These are phyloP conservation scores for Candida incommunis DNA, from an alignment of 805 yeast species.

Conservation along the genomic window DNA sequence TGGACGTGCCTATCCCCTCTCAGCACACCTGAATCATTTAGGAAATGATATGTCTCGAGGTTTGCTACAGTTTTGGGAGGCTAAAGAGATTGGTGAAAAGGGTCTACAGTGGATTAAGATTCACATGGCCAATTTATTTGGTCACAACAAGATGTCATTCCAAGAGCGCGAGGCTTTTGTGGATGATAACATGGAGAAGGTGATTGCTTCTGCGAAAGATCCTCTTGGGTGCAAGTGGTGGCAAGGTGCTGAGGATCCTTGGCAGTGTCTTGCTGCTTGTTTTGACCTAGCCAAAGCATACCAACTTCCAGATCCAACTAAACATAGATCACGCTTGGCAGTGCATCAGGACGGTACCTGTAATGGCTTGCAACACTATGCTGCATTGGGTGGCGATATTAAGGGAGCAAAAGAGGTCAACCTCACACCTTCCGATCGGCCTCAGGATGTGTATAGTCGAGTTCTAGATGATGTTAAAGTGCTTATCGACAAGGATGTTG, in stretches of 20 bases:
- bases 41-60: constrained; percentile 50
- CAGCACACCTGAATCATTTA: constrained; percentile 49
- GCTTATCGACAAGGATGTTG: constrained; percentile 33
- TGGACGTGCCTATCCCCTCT: constrained; percentile 51
- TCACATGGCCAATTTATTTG: constrained; percentile 46
- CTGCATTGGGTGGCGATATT: constrained; percentile 55
- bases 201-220: constrained; percentile 31
- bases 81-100: constrained; percentile 33
- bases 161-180: constrained; percentile 36
- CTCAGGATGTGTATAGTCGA: constrained; percentile 46
- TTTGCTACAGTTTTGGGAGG: constrained; percentile 46
- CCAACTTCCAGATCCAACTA: constrained; percentile 33
- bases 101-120: constrained; percentile 50
- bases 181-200: constrained; percentile 30
- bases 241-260: constrained; percentile 44
- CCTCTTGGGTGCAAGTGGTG: constrained; percentile 43
- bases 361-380: constrained; percentile 56
- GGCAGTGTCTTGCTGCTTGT: constrained; percentile 47
- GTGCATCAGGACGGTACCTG: constrained; percentile 60
- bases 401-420: constrained; percentile 55
- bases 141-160: constrained; percentile 40
- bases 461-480: constrained; percentile 37
- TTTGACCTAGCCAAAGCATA: constrained; percentile 38
- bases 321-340: constrained; percentile 36
- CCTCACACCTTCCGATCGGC: constrained; percentile 38